Evolutionary conservation across 257 asterid species (phyloP), one percentile per base, ranked within the genome.

Genomic region (Agastache rugosa): DNA sequence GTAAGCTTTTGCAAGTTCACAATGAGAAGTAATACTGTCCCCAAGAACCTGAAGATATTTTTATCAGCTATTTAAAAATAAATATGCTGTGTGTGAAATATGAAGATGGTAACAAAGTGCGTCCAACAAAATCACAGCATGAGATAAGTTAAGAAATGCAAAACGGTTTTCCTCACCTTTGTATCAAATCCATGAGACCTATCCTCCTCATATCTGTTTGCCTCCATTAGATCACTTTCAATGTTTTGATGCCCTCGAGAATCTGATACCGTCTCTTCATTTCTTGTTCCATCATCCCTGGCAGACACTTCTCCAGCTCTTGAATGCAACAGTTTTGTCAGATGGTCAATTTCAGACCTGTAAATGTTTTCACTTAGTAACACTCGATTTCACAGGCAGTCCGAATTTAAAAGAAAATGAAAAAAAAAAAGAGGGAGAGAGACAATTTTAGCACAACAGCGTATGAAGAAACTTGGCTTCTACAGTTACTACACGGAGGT

Each of bases 1-100:
- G 77, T 91, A 91, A 51, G 94, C 89, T 80, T 87, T 89, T n/a
- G 93, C 97, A 84, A 89, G 84, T 79, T 89, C 91, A 58, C 87
- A 82, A 56, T 93, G 94, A 78, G 97, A 76, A 54, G 86, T 84
- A 68, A 82, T 75, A 71, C 80, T 83, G 27, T 85, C 85, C 39
- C 78, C 90, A 63, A 73, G 55, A 75, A 81, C 85, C 94, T 89
- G 89, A 64, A 81, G 34, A 56, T 20, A 63, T 74, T 70, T 20
- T 25, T 41, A 79, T 39, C 61, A 62, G 72, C 63, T 75, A 75
- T 44, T 69, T 68, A 37, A 60, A 67, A 54, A 53, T 31, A 75
- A 61, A 39, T 73, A 60, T 80, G 42, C 37, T 59, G 58, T 51
- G 11, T 68, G 9, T 51, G 22, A 34, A 72, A 25, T 22, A 66